phyloP scores from a whole-genome alignment of 805 yeast genomes.

The Barnettozyma californica region DNA sequence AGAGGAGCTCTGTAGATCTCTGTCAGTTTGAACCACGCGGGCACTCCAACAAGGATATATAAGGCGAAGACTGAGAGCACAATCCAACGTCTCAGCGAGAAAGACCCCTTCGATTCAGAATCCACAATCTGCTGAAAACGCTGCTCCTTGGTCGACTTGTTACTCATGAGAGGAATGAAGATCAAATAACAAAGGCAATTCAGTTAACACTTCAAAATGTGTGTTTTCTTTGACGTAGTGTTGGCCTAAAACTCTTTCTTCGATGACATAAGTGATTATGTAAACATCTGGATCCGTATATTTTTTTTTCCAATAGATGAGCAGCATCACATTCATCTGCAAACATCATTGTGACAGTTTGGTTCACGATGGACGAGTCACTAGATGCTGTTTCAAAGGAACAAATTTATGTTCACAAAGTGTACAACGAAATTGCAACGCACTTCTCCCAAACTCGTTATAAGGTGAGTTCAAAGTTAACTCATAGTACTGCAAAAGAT shows the following conservation, averaged over 20 bases:
- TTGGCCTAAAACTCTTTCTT: no score
- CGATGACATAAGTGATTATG: neutral
- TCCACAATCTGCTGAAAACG: constrained; percentile 10
- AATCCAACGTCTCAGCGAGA: constrained; percentile 20
- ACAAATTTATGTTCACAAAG: constrained; percentile 78
- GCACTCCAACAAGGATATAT: constrained; percentile 34
- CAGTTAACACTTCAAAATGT: neutral
- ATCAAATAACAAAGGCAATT: neutral
- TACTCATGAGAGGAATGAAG: neutral
- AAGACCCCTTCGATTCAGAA: constrained; percentile 18
- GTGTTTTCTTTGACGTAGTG: neutral
- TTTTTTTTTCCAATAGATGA: no score
- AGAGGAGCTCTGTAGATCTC: constrained; percentile 37
- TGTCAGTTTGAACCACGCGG: constrained; percentile 37
- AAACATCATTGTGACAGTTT: neutral
- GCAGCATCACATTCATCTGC: no score
- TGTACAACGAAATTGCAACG: constrained; percentile 85
- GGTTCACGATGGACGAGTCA: constrained; percentile 18
- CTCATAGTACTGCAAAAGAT: no score
- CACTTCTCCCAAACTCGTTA: constrained; percentile 93
- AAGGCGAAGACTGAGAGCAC: constrained; percentile 19
- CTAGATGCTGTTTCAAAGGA: constrained; percentile 56
- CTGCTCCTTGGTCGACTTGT: constrained; percentile 1
- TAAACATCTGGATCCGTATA: no score
- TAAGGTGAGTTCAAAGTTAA: constrained; percentile 34